Evolutionary conservation across 495 filamentous ascomycete species (phyloP).

Genomic region (Penicillium soppii): DNA sequence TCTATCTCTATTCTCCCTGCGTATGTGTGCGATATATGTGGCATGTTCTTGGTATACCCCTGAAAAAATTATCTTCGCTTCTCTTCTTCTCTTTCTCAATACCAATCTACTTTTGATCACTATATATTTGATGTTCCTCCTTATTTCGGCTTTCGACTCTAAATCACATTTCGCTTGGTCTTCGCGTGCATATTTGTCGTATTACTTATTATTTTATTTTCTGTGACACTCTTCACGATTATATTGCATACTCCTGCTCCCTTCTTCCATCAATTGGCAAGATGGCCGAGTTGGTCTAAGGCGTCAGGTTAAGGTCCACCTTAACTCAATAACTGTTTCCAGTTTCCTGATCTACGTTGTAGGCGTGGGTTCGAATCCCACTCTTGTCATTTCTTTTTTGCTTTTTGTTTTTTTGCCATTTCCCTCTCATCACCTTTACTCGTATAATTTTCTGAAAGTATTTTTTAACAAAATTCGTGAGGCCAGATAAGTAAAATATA

Average conservation of each 20-base stretch:
- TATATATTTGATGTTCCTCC: conserved; percentile 7
- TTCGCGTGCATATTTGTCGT: too few species aligned
- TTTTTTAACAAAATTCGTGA: too few species aligned
- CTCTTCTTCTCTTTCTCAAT: conserved; percentile 3
- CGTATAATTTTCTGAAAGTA: too few species aligned
- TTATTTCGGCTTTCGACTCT: conserved; percentile 6
- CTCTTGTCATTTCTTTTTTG: conserved; percentile 33
- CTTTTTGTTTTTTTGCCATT: too few species aligned
- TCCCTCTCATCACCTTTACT: too few species aligned
- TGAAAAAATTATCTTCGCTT: conserved; percentile 17
- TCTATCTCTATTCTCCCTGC: conserved; percentile 3
- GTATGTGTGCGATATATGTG: conserved; percentile 28
- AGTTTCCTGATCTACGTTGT: conserved; percentile 9
- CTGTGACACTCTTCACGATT: too few species aligned
- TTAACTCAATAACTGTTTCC: conserved; percentile 13
- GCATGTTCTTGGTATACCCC: conserved; percentile 34
- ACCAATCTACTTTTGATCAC: conserved; percentile 4
- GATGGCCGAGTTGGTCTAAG: conserved; percentile 37
- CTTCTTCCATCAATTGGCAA: conserved; percentile 8
- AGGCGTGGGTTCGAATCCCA: conserved; percentile 41
- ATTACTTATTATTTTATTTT: not conserved
- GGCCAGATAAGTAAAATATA: too few species aligned
- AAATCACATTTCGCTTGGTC: not conserved
- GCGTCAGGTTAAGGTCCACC: conserved; percentile 35
- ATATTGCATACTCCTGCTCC: not conserved